A percentile compares a stretch with the other conserved stretches of the same genome.
Conservation (phyloP, 345 rosid genomes). For the Populus ilicifolia region DNA sequence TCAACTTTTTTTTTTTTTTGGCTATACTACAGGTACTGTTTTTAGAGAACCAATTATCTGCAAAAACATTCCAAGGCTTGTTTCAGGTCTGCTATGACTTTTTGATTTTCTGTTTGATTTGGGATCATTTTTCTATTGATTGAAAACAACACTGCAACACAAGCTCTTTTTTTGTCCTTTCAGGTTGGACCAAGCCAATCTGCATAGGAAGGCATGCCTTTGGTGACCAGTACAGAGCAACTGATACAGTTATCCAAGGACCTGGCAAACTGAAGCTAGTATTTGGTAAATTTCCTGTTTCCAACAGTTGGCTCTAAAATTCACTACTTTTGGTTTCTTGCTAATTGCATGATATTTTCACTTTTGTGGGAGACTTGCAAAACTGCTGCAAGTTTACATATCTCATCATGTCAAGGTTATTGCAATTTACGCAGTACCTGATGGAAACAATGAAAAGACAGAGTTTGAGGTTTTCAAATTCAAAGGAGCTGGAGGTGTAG, state of each 20-base stretch:
- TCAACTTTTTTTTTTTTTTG: not conserved
- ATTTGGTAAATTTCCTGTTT: slow-evolving; percentile 50
- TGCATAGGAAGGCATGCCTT: slow-evolving; percentile 99
- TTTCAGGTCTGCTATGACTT: slow-evolving; percentile 54
- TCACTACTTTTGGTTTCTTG: not conserved
- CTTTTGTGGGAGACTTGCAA: not conserved
- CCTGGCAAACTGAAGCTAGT: slow-evolving; percentile 83
- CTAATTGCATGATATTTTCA: not conserved
- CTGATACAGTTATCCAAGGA: slow-evolving; percentile 82
- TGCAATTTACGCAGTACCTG: slow-evolving; percentile 47
- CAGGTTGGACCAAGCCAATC: slow-evolving; percentile 97
- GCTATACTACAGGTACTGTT: slow-evolving; percentile 69
- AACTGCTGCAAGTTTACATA: not conserved
- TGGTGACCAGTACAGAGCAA: slow-evolving; percentile 93
- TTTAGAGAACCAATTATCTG: slow-evolving; percentile 96
- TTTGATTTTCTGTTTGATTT: not conserved
- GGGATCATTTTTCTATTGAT: not conserved
- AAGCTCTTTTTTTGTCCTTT: not conserved
- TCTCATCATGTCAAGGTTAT: not conserved
- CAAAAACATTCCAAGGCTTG: slow-evolving; percentile 82
- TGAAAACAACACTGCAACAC: not conserved
- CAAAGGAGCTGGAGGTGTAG: slow-evolving; percentile 87
- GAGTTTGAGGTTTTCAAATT: slow-evolving; percentile 83
- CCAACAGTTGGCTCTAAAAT: not conserved
- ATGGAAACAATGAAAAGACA: slow-evolving; percentile 58